These are phyloP conservation scores for Phytopythium chamaehyphon DNA, from an alignment of 352 stramenopile genomes.

Conservation along the genomic window DNA sequence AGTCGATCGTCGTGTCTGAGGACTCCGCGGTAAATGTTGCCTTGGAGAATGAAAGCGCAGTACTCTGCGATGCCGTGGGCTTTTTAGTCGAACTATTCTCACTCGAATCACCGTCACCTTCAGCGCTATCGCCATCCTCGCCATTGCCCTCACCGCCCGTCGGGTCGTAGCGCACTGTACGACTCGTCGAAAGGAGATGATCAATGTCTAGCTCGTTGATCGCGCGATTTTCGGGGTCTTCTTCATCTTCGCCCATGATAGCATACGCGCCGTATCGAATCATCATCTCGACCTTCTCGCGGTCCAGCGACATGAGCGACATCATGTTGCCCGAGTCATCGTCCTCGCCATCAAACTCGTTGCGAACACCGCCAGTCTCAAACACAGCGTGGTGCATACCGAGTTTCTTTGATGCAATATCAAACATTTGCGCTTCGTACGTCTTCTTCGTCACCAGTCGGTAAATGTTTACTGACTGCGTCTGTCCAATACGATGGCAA, in stretches of 20 bases:
- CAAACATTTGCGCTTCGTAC: constrained; percentile 99
- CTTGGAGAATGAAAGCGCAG: constrained; percentile 85
- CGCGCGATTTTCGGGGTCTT: constrained; percentile 85
- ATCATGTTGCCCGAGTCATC: constrained; percentile 90
- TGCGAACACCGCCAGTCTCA: constrained; percentile 89
- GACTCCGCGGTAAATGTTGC: constrained; percentile 85
- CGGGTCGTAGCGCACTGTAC: constrained; percentile 86
- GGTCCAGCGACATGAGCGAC: constrained; percentile 90
- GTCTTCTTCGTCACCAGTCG: constrained; percentile 98
- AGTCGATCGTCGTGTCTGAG: constrained; percentile 85
- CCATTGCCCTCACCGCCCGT: constrained; percentile 46
- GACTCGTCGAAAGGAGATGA: constrained; percentile 76
- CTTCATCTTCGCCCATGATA: constrained; percentile 96
- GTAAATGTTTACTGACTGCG: constrained; percentile 99
- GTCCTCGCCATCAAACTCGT: constrained; percentile 94
- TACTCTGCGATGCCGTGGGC: constrained; percentile 40
- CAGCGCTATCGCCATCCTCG: constrained; percentile 32
- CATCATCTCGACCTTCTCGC: constrained; percentile 98
- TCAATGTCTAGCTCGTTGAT: constrained; percentile 91
- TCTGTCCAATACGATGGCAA: constrained; percentile 99
- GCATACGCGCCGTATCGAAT: constrained; percentile 97
- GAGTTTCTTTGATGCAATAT: constrained; percentile 98
- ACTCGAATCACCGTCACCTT: constrained; percentile 29
- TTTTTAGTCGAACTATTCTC: constrained; percentile 18
- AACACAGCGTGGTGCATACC: constrained; percentile 98